Evolutionary conservation across 108 stramenopile genomes (phyloP).

Genomic region (Cylindrotheca closterium): DNA sequence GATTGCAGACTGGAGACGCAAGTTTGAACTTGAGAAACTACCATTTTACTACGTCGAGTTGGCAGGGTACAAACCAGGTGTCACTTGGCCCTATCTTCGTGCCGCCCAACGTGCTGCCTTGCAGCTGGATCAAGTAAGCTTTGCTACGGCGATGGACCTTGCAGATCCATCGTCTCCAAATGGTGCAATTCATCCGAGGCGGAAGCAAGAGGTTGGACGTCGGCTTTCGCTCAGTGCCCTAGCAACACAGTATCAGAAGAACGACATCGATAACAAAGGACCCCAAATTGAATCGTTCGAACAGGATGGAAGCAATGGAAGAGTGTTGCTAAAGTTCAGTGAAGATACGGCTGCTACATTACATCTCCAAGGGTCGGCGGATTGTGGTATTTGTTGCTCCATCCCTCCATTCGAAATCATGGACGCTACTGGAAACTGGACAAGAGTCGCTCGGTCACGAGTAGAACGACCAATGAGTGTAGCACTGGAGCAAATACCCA

Average conservation of each 20-base stretch:
- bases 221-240: constrained; percentile 12
- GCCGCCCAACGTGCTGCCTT: constrained; percentile 26
- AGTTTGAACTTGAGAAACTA: constrained; percentile 17
- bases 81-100: constrained; percentile 12
- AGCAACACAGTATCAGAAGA: constrained; percentile 9
- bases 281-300: constrained; percentile 4
- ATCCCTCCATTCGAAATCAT: constrained; percentile 13
- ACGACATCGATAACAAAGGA: constrained; percentile 1
- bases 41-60: constrained; percentile 29
- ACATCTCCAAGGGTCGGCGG: constrained; percentile 16
- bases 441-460: constrained; percentile 2
- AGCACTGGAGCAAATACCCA: not conserved
- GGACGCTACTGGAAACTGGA: constrained; percentile 17
- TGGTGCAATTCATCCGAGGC: constrained; percentile 17
- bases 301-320: not conserved
- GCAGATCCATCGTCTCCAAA: constrained; percentile 11
- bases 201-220: constrained; percentile 30
- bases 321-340: constrained; percentile 4
- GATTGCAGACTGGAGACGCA: constrained; percentile 31
- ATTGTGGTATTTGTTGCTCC: constrained; percentile 12
- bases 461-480: not conserved
- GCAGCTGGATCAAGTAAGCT: constrained; percentile 14
- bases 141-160: constrained; percentile 24
- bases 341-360: constrained; percentile 8
- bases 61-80: constrained; percentile 9